phyloP scores from a whole-genome alignment of 139 green algal species.

The Coelastrella sp. region DNA sequence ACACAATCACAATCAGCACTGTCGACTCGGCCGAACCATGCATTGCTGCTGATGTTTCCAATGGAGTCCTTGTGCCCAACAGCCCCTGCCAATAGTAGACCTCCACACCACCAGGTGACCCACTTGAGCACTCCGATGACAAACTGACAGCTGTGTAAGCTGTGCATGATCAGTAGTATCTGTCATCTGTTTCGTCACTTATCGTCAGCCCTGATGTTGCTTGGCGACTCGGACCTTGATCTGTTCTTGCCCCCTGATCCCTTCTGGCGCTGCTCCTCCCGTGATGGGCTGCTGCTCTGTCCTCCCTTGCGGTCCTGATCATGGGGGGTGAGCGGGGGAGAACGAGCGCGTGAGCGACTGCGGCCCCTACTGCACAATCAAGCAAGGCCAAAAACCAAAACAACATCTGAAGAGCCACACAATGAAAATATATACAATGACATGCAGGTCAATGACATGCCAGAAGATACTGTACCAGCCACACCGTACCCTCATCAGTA shows the following conservation, averaged over 20 bases:
- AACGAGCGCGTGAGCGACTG: constrained; percentile 30
- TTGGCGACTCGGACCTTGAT: background rate
- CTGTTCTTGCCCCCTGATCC: background rate
- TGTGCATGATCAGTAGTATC: background rate
- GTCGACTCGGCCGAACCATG: no score
- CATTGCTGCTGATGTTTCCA: no score
- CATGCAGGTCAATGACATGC: no score
- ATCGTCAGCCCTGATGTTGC: background rate
- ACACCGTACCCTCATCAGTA: no score
- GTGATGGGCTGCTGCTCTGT: background rate
- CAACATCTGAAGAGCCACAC: no score
- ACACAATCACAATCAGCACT: no score
- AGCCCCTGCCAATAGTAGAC: no score
- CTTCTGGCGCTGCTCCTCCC: background rate
- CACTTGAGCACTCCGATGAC: no score
- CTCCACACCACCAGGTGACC: background rate
- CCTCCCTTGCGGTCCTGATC: constrained; percentile 39
- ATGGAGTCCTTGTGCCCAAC: background rate
- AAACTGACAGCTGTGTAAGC: background rate
- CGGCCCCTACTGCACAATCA: background rate
- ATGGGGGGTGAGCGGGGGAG: constrained; percentile 40
- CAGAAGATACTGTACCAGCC: no score
- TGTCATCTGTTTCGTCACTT: background rate
- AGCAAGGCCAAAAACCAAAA: background rate
- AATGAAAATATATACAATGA: no score